Evolutionary conservation across 73 alveolate genomes (phyloP).

Genomic region (Paramecium bursaria): DNA sequence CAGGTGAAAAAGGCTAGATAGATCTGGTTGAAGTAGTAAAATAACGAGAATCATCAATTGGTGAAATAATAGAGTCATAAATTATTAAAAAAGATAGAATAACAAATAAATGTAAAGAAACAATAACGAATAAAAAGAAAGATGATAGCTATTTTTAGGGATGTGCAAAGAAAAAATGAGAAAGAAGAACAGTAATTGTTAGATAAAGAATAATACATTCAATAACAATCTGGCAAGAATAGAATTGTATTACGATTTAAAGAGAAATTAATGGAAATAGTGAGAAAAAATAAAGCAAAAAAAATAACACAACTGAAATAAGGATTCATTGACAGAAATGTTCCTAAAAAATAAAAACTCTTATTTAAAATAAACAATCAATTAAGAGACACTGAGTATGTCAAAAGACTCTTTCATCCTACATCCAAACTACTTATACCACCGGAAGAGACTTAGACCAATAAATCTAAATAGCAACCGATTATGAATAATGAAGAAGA

Average conservation of each 20-base stretch:
- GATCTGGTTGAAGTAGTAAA: slow-evolving; percentile 6
- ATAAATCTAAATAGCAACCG: not conserved
- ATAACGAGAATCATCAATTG: not conserved
- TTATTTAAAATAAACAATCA: slow-evolving; percentile 41
- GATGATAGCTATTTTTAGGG: slow-evolving; percentile 31
- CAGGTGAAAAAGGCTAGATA: not conserved
- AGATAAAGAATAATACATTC: slow-evolving; percentile 11
- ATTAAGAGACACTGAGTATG: slow-evolving; percentile 8
- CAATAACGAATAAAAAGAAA: not conserved
- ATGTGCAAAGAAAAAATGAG: not conserved
- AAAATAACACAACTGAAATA: not conserved
- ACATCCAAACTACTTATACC: slow-evolving; percentile 19
- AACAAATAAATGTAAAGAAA: slow-evolving; percentile 10
- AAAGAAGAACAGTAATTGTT: not conserved
- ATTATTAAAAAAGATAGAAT: slow-evolving; percentile 14
- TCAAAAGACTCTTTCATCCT: slow-evolving; percentile 48
- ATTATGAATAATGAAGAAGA: too few species aligned
- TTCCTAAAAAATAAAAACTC: slow-evolving; percentile 2
- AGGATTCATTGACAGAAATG: slow-evolving; percentile 11
- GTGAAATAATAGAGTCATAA: not conserved
- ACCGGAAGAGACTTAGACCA: slow-evolving; percentile 4
- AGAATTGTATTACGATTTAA: slow-evolving; percentile 19
- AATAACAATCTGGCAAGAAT: slow-evolving; percentile 1
- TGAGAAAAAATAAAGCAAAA: not conserved
- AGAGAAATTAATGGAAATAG: slow-evolving; percentile 1